Base-by-base conservation (phyloP, 805 yeast genomes). In the Cyberlindnera americana region DNA sequence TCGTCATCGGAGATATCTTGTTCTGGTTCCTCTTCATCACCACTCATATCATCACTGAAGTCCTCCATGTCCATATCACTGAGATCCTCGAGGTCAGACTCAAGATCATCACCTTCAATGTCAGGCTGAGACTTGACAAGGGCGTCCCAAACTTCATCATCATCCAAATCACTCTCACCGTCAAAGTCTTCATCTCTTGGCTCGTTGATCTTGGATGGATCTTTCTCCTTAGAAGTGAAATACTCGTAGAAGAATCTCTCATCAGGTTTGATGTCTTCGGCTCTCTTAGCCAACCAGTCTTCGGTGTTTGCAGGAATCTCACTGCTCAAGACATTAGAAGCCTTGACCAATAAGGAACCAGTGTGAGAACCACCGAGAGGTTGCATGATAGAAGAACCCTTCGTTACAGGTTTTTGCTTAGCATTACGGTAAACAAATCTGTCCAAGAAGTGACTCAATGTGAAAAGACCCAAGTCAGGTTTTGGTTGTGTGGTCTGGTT, bases 351-450 rank as follows among this genome's bases (percentile, higher is more conserved):
- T 38, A 83, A 64, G 5, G 81, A 67, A 9, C 84, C 86, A 16
- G 86, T 81, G 47, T 82, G 84, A 1, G 79, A 73, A 47, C 96
- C 97, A 32, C 95, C 89, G 49, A 93, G 70, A 36, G 99, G 98
- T 70, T 93, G 99, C 98, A 93, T 93, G 59, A 93, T 90, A 31
- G 97, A 88, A 4, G 83, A 70, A 55, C 98, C 98, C 59, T 84
- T 81, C n/a, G 81, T 66, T 24, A 69, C 61, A 15, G 79, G 70
- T 62, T 83, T 85, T 53, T 78, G 83, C 66, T 87, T 88, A 34
- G 96, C 87, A 61, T 89, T 88, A 65, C 87, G 83, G 69, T 93
- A 93, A 28, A 93, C 96, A 65, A 95, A 93, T 62, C 95, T 78
- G 64, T 93, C 96, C 65, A 93, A 73, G 77, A 93, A 93, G 63